These are phyloP conservation scores for Cercospora sp. DNA, from an alignment of 2,329 filamentous ascomycete species.

Conservation along the genomic window DNA sequence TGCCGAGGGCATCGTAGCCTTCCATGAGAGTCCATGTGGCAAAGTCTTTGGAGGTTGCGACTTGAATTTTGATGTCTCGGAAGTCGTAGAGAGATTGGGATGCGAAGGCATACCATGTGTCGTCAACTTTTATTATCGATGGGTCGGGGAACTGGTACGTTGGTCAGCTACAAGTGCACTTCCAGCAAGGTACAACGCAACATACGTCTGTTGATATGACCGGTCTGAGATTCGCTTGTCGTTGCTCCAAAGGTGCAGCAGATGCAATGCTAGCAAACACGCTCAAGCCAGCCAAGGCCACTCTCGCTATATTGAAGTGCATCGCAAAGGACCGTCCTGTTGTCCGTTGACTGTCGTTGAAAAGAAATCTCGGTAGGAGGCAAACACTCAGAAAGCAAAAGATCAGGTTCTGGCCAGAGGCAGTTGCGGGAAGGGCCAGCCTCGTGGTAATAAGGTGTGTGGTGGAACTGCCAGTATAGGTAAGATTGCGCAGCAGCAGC, in stretches of 20 bases:
- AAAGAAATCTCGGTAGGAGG: background rate
- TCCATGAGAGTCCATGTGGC: constrained; percentile 32
- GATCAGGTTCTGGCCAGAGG: background rate
- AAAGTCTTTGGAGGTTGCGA: constrained; percentile 40
- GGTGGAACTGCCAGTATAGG: background rate
- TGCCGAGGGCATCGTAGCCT: constrained; percentile 35
- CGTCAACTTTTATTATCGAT: constrained; percentile 35
- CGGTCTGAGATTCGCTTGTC: constrained; percentile 15
- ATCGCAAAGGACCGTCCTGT: constrained; percentile 5
- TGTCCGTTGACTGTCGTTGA: constrained; percentile 1
- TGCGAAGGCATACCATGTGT: constrained; percentile 42
- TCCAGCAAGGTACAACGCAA: background rate
- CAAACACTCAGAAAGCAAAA: background rate
- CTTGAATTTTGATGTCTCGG: constrained; percentile 36
- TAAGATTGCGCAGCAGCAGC: background rate
- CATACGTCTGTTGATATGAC: constrained; percentile 25
- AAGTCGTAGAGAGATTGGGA: constrained; percentile 33
- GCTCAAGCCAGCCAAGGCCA: background rate
- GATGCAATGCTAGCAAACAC: constrained; percentile 3
- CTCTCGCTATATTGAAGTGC: background rate
- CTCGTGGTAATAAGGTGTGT: background rate
- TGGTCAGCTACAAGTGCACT: background rate
- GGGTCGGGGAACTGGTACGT: constrained; percentile 40
- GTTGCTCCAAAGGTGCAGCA: constrained; percentile 16
- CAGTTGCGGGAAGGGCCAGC: background rate